Conservation (phyloP, 495 filamentous ascomycete species). For the Penicillium angulare region DNA sequence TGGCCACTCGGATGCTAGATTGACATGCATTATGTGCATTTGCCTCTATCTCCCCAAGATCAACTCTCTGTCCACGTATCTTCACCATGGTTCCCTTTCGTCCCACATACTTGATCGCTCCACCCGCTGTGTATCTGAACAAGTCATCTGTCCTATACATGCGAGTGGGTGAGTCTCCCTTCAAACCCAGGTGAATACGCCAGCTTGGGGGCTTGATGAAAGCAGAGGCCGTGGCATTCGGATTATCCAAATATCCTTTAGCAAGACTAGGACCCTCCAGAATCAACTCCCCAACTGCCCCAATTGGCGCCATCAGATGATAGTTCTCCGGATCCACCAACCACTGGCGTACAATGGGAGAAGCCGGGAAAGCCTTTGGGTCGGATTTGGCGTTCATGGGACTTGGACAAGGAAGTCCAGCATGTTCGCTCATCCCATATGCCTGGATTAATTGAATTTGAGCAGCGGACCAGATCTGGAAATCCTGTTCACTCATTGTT, state of each 20-base stretch:
- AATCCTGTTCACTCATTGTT: neutral
- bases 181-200: neutral
- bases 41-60: slow-evolving; percentile 34
- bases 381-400: neutral
- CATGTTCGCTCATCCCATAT: slow-evolving; percentile 40
- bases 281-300: slow-evolving; percentile 46
- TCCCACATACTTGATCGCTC: slow-evolving; percentile 6
- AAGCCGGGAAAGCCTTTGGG: neutral
- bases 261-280: slow-evolving; percentile 23
- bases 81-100: slow-evolving; percentile 16
- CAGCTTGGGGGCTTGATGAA: neutral
- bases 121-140: slow-evolving; percentile 1
- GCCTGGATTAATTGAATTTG: slow-evolving; percentile 36
- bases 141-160: neutral
- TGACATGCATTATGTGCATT: slow-evolving; percentile 4
- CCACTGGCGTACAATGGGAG: neutral
- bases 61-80: slow-evolving; percentile 36
- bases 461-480: neutral
- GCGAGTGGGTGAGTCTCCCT: slow-evolving; percentile 28
- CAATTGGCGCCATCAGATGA: slow-evolving; percentile 36
- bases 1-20: too few species aligned
- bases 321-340: slow-evolving; percentile 21
- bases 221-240: neutral
- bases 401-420: neutral
- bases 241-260: slow-evolving; percentile 11